These are phyloP conservation scores for Escovopsis sp. DNA, from an alignment of 2,329 filamentous ascomycete genomes.

Conservation along the genomic window DNA sequence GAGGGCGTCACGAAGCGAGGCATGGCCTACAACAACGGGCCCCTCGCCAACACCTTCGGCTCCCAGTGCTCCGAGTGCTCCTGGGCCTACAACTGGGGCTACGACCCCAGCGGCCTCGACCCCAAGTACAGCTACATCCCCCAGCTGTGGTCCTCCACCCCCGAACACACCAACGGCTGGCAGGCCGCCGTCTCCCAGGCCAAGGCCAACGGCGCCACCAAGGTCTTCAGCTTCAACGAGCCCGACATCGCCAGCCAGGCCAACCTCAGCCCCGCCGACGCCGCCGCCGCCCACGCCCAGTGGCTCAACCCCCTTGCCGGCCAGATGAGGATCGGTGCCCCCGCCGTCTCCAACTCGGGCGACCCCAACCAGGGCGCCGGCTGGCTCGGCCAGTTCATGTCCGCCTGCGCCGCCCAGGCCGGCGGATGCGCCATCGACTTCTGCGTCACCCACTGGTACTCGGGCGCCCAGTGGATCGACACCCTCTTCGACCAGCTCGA, in stretches of 20 bases:
- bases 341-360: slow-evolving; percentile 47
- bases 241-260: slow-evolving; percentile 47
- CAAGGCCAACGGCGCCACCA: slow-evolving; percentile 37
- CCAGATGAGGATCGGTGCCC: slow-evolving; percentile 40
- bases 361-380: slow-evolving; percentile 33
- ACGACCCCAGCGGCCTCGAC: slow-evolving; percentile 26
- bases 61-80: slow-evolving; percentile 25
- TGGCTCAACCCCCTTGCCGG: slow-evolving; percentile 41
- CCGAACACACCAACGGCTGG: slow-evolving; percentile 36
- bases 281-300: slow-evolving; percentile 37
- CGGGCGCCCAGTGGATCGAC: slow-evolving; percentile 27
- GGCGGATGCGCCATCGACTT: slow-evolving; percentile 41
- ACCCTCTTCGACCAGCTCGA: slow-evolving; percentile 41
- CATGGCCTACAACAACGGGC: slow-evolving; percentile 49
- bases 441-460: slow-evolving; percentile 52
- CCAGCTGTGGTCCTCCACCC: slow-evolving; percentile 45
- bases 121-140: slow-evolving; percentile 45
- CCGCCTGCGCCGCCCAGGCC: slow-evolving; percentile 26
- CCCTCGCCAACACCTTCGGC: slow-evolving; percentile 37
- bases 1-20: slow-evolving; percentile 39
- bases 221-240: slow-evolving; percentile 58
- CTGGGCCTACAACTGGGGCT: slow-evolving; percentile 60
- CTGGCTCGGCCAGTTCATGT: slow-evolving; percentile 41
- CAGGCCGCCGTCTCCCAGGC: slow-evolving; percentile 31
- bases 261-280: slow-evolving; percentile 37